Base-by-base conservation (phyloP, 2,329 filamentous ascomycete species). In the Paraphoma chrysanthemicola region DNA sequence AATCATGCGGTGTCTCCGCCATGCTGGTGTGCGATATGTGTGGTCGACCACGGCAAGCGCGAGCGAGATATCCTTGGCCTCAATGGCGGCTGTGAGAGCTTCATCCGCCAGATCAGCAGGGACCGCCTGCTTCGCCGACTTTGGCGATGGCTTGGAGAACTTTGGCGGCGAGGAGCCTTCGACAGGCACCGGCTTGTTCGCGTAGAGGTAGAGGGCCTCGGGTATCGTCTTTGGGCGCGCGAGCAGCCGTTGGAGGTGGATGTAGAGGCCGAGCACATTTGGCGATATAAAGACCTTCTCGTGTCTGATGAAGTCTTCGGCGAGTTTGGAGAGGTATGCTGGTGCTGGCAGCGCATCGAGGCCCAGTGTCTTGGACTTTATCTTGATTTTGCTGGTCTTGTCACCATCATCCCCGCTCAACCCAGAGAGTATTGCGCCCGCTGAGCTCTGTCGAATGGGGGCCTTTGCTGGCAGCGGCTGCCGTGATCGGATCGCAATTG, bases 241-340 rank as follows among this genome's bases (percentile, higher is more conserved):
- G 43, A 98, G 85, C 10, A 88, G 83, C 29, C 88, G 83, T 74
- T 97, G 92, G 44, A 92, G 86, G 38, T 86, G 82, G 59, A 96
- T 88, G 76, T 97, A 98, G 64, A 85, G 77, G 54, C 85, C 81
- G 39, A 98, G 85, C 33, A 94, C 81, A 30, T 84, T 80, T 8
- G 89, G 86, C 4, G 91, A 90, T 71, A 98, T 90, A 78, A 93
- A 91, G 46, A 97, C 88, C 57, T 89, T 87, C 4, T 90, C 88
- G 66, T 94, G 86, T 46, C 85, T 84, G 56, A 96, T 75, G 53
- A 97, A 85, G 38, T 84, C 80, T 73, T 91, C 90, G n/a, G 90
- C 87, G 12, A 83, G 76, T 18, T 78, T 74, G 11, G 83, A 84
- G 57, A 88, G 77, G 36, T 78, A 73, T 28, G 65, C 54, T 4